Conservation (phyloP, 192 early-diverging fungal genomes). For the Entomortierella parvispora region DNA sequence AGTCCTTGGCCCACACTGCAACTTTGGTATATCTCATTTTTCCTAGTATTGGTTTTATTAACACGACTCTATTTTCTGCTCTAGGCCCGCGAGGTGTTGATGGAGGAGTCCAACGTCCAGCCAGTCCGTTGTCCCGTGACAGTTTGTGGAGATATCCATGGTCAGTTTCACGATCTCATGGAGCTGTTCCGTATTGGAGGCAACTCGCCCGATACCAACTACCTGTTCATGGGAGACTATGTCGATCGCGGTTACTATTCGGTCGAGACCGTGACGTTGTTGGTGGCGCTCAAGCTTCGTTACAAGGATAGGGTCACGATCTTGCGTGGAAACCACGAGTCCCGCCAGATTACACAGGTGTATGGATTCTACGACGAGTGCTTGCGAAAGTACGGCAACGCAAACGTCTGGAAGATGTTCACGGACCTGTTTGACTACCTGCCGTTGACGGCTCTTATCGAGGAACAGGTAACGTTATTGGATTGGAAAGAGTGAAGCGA, state of each 20-base stretch:
- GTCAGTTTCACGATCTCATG: conserved; percentile 98
- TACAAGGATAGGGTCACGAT: conserved; percentile 94
- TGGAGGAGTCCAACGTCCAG: conserved; percentile 97
- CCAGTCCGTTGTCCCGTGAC: conserved; percentile 98
- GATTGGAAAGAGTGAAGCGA: no score
- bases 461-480: conserved; percentile 90
- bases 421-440: conserved; percentile 99
- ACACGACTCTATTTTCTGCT: no score
- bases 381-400: conserved; percentile 96
- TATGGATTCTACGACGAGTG: conserved; percentile 99
- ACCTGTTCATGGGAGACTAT: conserved; percentile 99
- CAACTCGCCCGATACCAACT: conserved; percentile 96
- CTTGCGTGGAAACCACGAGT: conserved; percentile 98
- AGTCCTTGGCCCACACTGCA: not conserved
- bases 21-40: not conserved
- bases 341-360: conserved; percentile 98
- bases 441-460: conserved; percentile 95
- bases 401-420: conserved; percentile 98
- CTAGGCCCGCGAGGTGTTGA: conserved; percentile 92
- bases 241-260: conserved; percentile 99
- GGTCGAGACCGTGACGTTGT: conserved; percentile 96
- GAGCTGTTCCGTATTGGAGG: conserved; percentile 98
- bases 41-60: conserved; percentile 5
- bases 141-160: conserved; percentile 99
- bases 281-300: conserved; percentile 95